Evolutionary conservation across 2,329 filamentous ascomycete species (phyloP).

Genomic region (Monosporascus sp.): DNA sequence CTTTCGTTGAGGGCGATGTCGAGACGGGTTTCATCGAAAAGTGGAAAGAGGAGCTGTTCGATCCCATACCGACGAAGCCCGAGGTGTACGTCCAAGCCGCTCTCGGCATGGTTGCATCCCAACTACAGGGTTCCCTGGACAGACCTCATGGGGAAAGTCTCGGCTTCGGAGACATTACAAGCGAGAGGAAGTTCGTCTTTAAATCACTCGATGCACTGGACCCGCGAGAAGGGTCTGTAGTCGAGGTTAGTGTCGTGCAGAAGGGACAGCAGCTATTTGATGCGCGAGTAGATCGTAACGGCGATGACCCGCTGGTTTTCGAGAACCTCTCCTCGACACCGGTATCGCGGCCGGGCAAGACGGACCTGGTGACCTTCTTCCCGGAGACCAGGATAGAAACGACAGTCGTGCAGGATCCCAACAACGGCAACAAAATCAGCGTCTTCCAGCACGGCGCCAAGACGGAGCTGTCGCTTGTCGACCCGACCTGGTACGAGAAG

Average conservation of each 20-base stretch:
- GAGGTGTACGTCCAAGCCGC: conserved; percentile 86
- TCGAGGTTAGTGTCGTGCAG: conserved; percentile 46
- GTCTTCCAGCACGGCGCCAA: conserved; percentile 69
- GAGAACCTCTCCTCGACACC: conserved; percentile 35
- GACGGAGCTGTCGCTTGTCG: conserved; percentile 51
- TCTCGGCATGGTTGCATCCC: conserved; percentile 59
- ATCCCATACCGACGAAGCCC: conserved; percentile 51
- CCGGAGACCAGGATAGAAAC: conserved; percentile 74
- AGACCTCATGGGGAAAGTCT: conserved; percentile 45
- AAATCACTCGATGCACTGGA: conserved; percentile 56
- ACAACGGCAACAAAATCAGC: conserved; percentile 55
- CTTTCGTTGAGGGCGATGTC: conserved; percentile 81
- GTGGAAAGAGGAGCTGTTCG: conserved; percentile 74
- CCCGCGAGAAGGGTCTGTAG: conserved; percentile 59
- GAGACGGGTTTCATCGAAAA: conserved; percentile 97
- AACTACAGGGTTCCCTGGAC: conserved; percentile 5
- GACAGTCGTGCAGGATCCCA: conserved; percentile 60
- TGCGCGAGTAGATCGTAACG: conserved; percentile 39
- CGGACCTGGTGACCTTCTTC: conserved; percentile 66
- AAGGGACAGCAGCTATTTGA: conserved; percentile 42
- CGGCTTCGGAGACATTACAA: conserved; percentile 45
- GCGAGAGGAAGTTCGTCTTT: conserved; percentile 45
- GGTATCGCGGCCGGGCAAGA: conserved; percentile 15
- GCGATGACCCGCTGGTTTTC: conserved; percentile 35
- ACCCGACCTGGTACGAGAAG: conserved; percentile 79